These are phyloP conservation scores for Aphanomyces euteiches DNA, from an alignment of 352 stramenopile genomes.

Conservation along the genomic window DNA sequence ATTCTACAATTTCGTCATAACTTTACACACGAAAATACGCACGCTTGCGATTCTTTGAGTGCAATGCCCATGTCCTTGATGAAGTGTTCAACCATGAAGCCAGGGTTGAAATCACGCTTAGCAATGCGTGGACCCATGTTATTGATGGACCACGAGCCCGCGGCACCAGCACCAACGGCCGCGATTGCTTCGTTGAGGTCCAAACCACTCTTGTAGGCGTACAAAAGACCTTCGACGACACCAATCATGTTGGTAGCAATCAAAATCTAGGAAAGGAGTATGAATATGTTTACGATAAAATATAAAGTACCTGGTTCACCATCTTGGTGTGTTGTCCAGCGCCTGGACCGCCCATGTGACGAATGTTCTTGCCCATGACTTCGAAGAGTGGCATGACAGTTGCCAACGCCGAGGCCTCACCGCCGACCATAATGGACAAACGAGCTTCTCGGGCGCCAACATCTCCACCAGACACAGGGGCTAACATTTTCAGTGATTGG, in stretches of 20 bases:
- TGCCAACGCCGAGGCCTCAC: constrained; percentile 79
- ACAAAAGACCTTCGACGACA: constrained; percentile 83
- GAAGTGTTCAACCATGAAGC: constrained; percentile 90
- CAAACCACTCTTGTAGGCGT: constrained; percentile 82
- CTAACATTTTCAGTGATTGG: constrained; percentile 17
- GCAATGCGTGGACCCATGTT: constrained; percentile 86
- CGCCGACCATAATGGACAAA: constrained; percentile 90
- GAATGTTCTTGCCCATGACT: constrained; percentile 87
- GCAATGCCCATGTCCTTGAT: constrained; percentile 90
- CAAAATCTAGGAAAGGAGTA: constrained; percentile 40
- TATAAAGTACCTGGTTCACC: constrained; percentile 78
- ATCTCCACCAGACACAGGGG: constrained; percentile 83
- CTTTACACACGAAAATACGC: neutral
- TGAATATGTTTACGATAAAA: neutral
- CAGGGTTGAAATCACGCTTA: constrained; percentile 85
- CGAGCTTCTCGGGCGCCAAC: constrained; percentile 77
- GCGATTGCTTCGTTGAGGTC: constrained; percentile 86
- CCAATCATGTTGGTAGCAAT: constrained; percentile 88
- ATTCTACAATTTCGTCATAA: constrained; percentile 43
- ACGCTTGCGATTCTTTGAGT: constrained; percentile 73
- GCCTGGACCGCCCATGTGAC: constrained; percentile 80
- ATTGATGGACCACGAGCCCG: constrained; percentile 86
- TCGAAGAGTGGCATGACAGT: constrained; percentile 80
- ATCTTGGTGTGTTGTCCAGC: constrained; percentile 89
- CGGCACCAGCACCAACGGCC: constrained; percentile 80